Conservation (phyloP, 1,139 yeast species). For the Geotrichum carabidarum region DNA sequence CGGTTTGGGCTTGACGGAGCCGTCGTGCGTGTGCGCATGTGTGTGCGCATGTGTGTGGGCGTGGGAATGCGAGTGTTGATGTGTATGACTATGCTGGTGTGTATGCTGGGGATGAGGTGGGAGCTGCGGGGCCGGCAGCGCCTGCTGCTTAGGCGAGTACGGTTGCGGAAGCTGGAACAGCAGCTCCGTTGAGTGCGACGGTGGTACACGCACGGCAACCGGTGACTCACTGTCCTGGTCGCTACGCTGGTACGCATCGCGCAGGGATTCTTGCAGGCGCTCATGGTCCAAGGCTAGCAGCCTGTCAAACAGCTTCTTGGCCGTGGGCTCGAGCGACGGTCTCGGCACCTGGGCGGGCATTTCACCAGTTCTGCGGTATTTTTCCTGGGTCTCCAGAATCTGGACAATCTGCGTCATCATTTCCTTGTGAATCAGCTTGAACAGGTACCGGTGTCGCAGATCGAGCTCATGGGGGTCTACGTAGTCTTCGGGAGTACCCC, state of each 20-base stretch:
- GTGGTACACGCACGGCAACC: too few relatives aligned
- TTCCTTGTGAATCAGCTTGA: conserved; percentile 3
- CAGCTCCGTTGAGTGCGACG: too few relatives aligned
- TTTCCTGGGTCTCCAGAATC: too few relatives aligned
- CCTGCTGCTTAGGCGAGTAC: too few relatives aligned
- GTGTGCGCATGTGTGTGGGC: not conserved
- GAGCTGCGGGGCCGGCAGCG: not conserved
- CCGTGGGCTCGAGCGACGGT: not conserved
- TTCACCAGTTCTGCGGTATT: not conserved
- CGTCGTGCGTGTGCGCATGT: conserved; percentile 2
- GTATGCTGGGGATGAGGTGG: not conserved
- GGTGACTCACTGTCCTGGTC: too few relatives aligned
- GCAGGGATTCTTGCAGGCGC: too few relatives aligned
- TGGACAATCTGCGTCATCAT: not conserved
- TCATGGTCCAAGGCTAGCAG: too few relatives aligned
- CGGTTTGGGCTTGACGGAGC: conserved; percentile 13
- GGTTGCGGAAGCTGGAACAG: too few relatives aligned
- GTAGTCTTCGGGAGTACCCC: not conserved
- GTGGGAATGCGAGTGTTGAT: not conserved
- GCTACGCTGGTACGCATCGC: too few relatives aligned
- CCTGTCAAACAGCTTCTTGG: too few relatives aligned
- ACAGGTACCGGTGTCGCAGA: conserved; percentile 7
- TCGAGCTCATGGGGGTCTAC: conserved; percentile 11
- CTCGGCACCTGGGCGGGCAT: not conserved
- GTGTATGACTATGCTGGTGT: not conserved